These are phyloP conservation scores for Candida montana DNA, from an alignment of 805 yeast species.

Conservation along the genomic window DNA sequence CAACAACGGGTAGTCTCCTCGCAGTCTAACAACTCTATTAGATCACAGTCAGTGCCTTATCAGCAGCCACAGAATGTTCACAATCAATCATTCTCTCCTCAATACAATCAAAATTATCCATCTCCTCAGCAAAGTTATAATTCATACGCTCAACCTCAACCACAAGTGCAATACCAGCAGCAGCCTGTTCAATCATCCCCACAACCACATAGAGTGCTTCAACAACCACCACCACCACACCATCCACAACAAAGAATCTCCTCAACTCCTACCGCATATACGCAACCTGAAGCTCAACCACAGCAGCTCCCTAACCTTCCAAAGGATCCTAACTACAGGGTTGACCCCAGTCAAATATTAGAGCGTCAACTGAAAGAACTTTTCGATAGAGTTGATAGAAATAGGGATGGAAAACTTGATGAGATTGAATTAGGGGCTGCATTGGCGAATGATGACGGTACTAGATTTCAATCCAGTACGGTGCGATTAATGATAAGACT, in stretches of 20 bases:
- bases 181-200: conserved; percentile 8
- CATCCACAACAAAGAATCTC: conserved; percentile 4
- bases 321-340: conserved; percentile 4
- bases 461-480: conserved; percentile 56
- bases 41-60: conserved; percentile 1
- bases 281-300: conserved; percentile 1
- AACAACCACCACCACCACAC: conserved; percentile 9
- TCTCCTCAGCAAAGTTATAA: background rate
- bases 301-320: conserved; percentile 4
- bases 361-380: conserved; percentile 44
- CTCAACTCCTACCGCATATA: background rate
- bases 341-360: conserved; percentile 21
- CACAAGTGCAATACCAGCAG: conserved; percentile 6
- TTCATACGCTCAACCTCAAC: conserved; percentile 5
- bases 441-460: conserved; percentile 56
- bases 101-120: background rate
- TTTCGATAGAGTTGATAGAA: conserved; percentile 50
- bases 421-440: conserved; percentile 55
- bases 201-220: background rate
- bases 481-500: conserved; percentile 57
- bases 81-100: background rate
- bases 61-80: background rate
- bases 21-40: background rate
- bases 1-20: conserved; percentile 5
- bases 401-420: conserved; percentile 48